Evolutionary conservation across 495 filamentous ascomycete genomes (phyloP).

Genomic region (Xylaria castorea): DNA sequence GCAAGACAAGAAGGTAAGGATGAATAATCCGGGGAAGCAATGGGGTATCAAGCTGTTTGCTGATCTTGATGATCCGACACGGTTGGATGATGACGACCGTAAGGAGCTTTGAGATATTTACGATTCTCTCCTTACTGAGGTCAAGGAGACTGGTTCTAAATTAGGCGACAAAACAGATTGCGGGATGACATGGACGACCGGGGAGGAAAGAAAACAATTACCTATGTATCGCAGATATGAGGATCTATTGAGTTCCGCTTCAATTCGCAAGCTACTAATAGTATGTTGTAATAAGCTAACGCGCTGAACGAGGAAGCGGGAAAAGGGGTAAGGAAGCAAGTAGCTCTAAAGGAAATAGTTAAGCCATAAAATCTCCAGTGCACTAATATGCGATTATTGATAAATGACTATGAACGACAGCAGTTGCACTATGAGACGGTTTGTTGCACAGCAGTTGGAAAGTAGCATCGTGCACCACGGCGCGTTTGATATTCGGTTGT

Average conservation of each 20-base stretch:
- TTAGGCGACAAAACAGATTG: background rate
- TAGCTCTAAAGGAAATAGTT: background rate
- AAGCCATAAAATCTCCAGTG: background rate
- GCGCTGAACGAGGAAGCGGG: background rate
- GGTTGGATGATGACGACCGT: slow-evolving; percentile 16
- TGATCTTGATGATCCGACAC: slow-evolving; percentile 52
- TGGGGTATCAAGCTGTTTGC: slow-evolving; percentile 67
- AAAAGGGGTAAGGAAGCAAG: background rate
- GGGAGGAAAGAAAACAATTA: background rate
- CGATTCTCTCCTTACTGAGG: background rate
- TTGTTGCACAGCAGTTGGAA: background rate
- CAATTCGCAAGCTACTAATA: background rate
- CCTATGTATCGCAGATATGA: background rate
- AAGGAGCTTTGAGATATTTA: slow-evolving; percentile 21
- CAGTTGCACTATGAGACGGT: background rate
- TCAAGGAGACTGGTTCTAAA: background rate
- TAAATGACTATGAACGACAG: background rate
- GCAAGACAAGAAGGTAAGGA: slow-evolving; percentile 63
- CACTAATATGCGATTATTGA: background rate
- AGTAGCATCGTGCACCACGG: background rate
- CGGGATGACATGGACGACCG: background rate
- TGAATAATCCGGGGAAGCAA: slow-evolving; percentile 62
- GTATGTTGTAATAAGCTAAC: background rate
- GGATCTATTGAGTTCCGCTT: background rate
- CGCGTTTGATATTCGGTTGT: background rate